These are phyloP conservation scores for Puya raimondii DNA, from an alignment of 176 grass and related monocot genomes.

Conservation along the genomic window DNA sequence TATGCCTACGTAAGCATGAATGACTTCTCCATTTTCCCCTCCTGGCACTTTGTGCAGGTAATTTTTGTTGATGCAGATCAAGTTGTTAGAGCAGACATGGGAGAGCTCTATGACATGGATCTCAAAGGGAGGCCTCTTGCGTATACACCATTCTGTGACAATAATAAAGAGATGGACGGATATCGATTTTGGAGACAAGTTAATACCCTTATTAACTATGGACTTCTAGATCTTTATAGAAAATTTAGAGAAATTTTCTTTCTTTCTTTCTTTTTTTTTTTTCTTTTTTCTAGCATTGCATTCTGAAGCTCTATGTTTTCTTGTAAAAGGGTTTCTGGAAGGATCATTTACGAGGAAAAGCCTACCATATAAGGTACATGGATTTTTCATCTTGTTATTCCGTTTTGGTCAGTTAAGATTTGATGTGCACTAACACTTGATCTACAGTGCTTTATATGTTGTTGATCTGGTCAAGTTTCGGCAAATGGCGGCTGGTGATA, in stretches of 20 bases:
- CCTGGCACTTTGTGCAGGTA: slow-evolving; percentile 40
- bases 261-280: neutral
- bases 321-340: slow-evolving; percentile 88
- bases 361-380: slow-evolving; percentile 88
- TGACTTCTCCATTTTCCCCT: slow-evolving; percentile 4
- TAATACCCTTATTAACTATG: slow-evolving; percentile 22
- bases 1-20: slow-evolving; percentile 13
- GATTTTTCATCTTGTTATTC: neutral
- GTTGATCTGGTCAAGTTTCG: slow-evolving; percentile 96
- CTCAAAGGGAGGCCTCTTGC: slow-evolving; percentile 89
- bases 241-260: neutral
- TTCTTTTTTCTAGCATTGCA: slow-evolving; percentile 25
- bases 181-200: slow-evolving; percentile 99
- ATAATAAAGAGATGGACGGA: slow-evolving; percentile 99
- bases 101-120: slow-evolving; percentile 96
- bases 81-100: slow-evolving; percentile 97
- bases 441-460: slow-evolving; percentile 87
- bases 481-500: slow-evolving; percentile 93
- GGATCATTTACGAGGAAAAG: slow-evolving; percentile 86
- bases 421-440: neutral
- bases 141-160: slow-evolving; percentile 98
- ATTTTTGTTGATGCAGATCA: slow-evolving; percentile 99
- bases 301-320: slow-evolving; percentile 13
- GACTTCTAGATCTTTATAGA: neutral
- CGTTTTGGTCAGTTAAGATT: neutral